These are phyloP conservation scores for Bullera alba DNA, from an alignment of 768 basidiomycete species.

Conservation along the genomic window DNA sequence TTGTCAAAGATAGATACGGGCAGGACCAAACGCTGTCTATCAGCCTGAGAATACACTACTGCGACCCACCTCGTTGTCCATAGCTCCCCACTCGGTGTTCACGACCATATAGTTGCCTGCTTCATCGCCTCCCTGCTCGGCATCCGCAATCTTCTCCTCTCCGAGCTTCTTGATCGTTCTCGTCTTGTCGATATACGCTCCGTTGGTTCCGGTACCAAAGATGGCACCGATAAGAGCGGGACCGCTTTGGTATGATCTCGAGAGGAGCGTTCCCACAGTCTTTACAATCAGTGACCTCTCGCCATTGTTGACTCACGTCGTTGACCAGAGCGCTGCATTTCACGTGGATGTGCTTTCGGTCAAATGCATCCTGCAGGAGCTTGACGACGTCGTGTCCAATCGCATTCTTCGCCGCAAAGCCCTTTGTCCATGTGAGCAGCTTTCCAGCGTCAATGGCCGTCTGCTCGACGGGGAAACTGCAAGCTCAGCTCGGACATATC, in stretches of 20 bases:
- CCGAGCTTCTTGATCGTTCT: slow-evolving; percentile 77
- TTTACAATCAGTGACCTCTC: slow-evolving; percentile 37
- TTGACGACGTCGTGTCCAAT: slow-evolving; percentile 81
- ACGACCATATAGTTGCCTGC: slow-evolving; percentile 69
- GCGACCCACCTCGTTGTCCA: slow-evolving; percentile 77
- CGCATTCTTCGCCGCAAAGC: slow-evolving; percentile 85
- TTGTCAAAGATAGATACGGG: slow-evolving; percentile 87
- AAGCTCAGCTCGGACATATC: not conserved
- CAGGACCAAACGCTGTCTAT: slow-evolving; percentile 46
- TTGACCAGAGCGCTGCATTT: slow-evolving; percentile 88
- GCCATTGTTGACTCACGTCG: slow-evolving; percentile 57
- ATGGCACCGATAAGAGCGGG: slow-evolving; percentile 79
- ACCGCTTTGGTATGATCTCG: slow-evolving; percentile 86
- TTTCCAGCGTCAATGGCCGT: slow-evolving; percentile 83
- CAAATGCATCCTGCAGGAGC: slow-evolving; percentile 83
- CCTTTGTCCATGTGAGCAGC: slow-evolving; percentile 83
- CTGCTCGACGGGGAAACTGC: slow-evolving; percentile 95
- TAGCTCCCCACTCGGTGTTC: slow-evolving; percentile 98
- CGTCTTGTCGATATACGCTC: slow-evolving; percentile 87
- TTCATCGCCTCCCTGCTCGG: slow-evolving; percentile 46
- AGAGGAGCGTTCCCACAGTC: slow-evolving; percentile 93
- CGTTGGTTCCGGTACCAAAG: slow-evolving; percentile 97
- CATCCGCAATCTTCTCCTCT: slow-evolving; percentile 52
- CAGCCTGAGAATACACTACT: not conserved
- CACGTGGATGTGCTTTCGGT: slow-evolving; percentile 85